Conservation (phyloP, 768 basidiomycete genomes). For the Auricularia sp. region DNA sequence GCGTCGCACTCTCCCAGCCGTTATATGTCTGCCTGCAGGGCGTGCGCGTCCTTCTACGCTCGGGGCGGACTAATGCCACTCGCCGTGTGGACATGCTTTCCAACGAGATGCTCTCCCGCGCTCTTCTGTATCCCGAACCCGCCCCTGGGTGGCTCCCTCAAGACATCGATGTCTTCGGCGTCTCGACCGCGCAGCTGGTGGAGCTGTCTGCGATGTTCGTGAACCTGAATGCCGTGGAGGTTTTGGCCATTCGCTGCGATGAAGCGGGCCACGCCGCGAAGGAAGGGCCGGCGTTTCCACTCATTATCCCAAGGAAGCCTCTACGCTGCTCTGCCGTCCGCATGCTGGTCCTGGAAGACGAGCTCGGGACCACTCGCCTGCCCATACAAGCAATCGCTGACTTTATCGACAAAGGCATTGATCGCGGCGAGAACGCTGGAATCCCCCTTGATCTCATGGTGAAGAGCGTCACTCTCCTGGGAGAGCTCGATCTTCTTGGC, state of each 20-base stretch:
- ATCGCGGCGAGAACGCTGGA: too few relatives aligned
- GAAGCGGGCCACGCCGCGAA: background rate
- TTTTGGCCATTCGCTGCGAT: background rate
- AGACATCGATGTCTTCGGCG: background rate
- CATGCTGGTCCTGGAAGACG: background rate
- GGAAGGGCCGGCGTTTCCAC: background rate
- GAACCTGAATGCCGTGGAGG: background rate
- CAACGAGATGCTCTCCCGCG: background rate
- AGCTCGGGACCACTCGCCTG: background rate
- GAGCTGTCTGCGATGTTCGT: background rate
- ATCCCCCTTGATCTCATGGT: background rate
- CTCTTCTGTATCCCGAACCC: background rate
- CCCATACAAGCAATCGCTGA: background rate
- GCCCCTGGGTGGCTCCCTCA: background rate
- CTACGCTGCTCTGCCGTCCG: background rate
- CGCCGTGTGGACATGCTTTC: background rate
- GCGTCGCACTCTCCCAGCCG: too few relatives aligned
- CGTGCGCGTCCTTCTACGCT: too few relatives aligned
- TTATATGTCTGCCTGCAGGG: too few relatives aligned
- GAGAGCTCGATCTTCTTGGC: too few relatives aligned
- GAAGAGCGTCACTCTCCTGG: background rate
- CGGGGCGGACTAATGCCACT: too few relatives aligned
- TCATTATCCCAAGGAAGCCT: background rate
- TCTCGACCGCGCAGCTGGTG: background rate
- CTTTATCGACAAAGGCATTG: background rate